Conservation (phyloP, 495 filamentous ascomycete genomes). For the Hypoxylon lenormandii region DNA sequence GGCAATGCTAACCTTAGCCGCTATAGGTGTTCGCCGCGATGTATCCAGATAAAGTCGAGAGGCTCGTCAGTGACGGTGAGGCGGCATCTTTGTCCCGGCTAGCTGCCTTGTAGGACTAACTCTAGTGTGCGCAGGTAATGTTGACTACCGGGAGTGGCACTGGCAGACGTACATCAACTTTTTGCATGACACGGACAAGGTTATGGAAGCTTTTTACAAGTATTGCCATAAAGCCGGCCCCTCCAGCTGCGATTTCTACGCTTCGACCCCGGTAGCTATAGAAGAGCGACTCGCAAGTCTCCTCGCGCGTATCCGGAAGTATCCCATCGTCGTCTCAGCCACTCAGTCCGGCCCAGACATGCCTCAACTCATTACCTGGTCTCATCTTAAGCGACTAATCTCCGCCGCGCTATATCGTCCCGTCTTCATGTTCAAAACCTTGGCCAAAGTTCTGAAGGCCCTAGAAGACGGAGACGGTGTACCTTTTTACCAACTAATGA, state of each 20-base stretch:
- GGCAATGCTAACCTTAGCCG: slow-evolving; percentile 1
- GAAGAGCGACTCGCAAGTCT: slow-evolving; percentile 56
- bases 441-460: slow-evolving; percentile 67
- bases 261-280: slow-evolving; percentile 57
- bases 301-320: slow-evolving; percentile 56
- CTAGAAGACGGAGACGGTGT: slow-evolving; percentile 67
- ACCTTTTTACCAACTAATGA: slow-evolving; percentile 63
- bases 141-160: slow-evolving; percentile 64
- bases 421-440: slow-evolving; percentile 65
- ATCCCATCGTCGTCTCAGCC: slow-evolving; percentile 63
- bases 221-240: slow-evolving; percentile 67
- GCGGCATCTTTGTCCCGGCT: background rate
- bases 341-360: slow-evolving; percentile 47
- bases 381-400: slow-evolving; percentile 58
- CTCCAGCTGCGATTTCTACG: slow-evolving; percentile 61
- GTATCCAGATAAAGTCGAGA: slow-evolving; percentile 62
- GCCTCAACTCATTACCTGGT: slow-evolving; percentile 58
- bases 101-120: slow-evolving; percentile 24
- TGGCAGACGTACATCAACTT: slow-evolving; percentile 62
- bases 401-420: slow-evolving; percentile 70
- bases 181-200: slow-evolving; percentile 65
- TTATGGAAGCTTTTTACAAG: slow-evolving; percentile 65
- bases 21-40: slow-evolving; percentile 59
- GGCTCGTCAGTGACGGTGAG: slow-evolving; percentile 64
- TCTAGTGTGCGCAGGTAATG: slow-evolving; percentile 48